Evolutionary conservation across 208 protist species (phyloP).

Genomic region (Acanthamoeba castellanii): DNA sequence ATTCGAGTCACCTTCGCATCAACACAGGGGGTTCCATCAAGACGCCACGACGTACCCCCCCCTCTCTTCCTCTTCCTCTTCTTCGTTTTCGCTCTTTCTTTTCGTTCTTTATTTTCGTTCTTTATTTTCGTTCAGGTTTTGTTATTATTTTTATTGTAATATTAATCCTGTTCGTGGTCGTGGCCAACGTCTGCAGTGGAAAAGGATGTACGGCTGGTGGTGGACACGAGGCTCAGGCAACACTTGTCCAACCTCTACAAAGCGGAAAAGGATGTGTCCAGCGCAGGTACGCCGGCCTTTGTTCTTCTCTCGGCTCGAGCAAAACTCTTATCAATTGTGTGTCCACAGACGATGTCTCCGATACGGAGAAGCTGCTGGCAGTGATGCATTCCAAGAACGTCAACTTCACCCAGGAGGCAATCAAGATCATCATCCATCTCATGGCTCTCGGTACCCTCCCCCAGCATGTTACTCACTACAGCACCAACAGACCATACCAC

Average conservation of each 20-base stretch:
- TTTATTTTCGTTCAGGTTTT: neutral
- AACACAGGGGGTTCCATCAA: neutral
- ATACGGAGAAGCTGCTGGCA: conserved; percentile 70
- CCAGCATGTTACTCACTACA: neutral
- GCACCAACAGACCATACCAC: too few species aligned
- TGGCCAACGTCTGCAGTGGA: neutral
- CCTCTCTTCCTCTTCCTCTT: neutral
- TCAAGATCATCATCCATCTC: conserved; percentile 75
- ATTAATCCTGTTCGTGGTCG: neutral
- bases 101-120: neutral
- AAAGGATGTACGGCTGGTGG: neutral
- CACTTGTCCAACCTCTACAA: conserved; percentile 54
- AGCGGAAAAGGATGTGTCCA: neutral
- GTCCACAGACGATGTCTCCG: conserved; percentile 21
- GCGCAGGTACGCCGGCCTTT: neutral
- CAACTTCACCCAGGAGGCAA: conserved; percentile 72
- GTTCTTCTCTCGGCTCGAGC: too few species aligned
- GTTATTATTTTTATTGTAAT: too few species aligned
- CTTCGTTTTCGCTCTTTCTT: conserved; percentile 23
- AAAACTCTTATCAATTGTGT: neutral
- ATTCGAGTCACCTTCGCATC: conserved; percentile 28
- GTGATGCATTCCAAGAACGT: conserved; percentile 74
- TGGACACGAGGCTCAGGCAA: conserved; percentile 27
- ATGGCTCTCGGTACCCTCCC: conserved; percentile 36
- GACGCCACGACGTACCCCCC: conserved; percentile 4